Conservation (phyloP, 169 alveolate species). For the Neospora caninum region DNA sequence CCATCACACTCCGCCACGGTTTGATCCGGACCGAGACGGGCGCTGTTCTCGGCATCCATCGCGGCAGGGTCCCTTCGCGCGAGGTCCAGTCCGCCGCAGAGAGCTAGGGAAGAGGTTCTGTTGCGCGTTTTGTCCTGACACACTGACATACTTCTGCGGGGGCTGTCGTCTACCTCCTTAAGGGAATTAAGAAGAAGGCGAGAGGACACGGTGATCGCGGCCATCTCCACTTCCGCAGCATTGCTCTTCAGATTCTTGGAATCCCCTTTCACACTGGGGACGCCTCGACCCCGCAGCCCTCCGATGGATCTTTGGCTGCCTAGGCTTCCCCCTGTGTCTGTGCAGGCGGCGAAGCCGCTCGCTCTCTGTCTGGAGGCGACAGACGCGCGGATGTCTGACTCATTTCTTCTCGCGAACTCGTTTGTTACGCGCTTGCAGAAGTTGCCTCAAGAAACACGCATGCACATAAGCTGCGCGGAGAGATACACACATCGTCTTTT, state of each 20-base stretch:
- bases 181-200: not conserved
- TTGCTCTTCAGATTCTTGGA: too few species aligned
- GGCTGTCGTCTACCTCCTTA: not conserved
- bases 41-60: not conserved
- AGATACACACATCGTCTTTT: too few species aligned
- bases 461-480: too few species aligned
- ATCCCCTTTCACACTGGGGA: too few species aligned
- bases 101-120: too few species aligned
- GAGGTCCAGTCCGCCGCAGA: not conserved
- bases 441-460: too few species aligned
- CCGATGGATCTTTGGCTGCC: not conserved
- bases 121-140: too few species aligned
- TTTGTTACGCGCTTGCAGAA: too few species aligned
- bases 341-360: not conserved
- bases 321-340: not conserved
- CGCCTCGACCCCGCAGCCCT: too few species aligned
- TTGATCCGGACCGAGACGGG: not conserved
- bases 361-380: not conserved
- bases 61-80: not conserved
- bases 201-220: not conserved
- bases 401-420: too few species aligned
- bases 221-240: too few species aligned
- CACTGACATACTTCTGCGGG: not conserved
- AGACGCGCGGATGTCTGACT: not conserved
- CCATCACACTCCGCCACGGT: not conserved